phyloP scores from a whole-genome alignment of 352 stramenopile species.

The Pythium pyrilobum region DNA sequence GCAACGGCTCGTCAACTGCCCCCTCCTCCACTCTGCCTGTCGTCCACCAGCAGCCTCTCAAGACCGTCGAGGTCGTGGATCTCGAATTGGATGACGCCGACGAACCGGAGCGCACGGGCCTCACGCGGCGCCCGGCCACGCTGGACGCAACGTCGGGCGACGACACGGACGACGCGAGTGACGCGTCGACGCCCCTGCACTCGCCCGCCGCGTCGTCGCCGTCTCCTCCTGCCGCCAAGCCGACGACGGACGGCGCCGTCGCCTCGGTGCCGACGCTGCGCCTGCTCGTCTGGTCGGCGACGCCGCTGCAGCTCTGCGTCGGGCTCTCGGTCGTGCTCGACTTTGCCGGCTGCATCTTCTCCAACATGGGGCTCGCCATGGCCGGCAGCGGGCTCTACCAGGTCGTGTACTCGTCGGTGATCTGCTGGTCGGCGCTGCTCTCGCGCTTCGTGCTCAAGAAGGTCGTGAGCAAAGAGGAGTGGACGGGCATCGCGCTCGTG shows the following conservation, averaged over 20 bases:
- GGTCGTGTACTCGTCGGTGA: slow-evolving; percentile 82
- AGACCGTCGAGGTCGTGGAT: background rate
- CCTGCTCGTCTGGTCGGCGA: slow-evolving; percentile 27
- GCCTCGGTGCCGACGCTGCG: background rate
- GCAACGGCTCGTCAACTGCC: background rate
- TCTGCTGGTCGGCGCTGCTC: slow-evolving; percentile 83
- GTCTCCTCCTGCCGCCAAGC: slow-evolving; percentile 4
- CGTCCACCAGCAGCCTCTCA: too few species aligned
- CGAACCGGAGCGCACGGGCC: slow-evolving; percentile 22
- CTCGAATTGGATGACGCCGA: slow-evolving; percentile 13
- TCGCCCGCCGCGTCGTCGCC: background rate
- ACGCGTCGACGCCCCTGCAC: background rate
- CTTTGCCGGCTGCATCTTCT: slow-evolving; percentile 83
- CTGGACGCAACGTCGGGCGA: slow-evolving; percentile 4
- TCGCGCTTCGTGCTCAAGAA: slow-evolving; percentile 77
- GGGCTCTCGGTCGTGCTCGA: slow-evolving; percentile 68
- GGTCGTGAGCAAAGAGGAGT: slow-evolving; percentile 59
- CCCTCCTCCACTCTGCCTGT: background rate
- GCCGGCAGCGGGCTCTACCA: slow-evolving; percentile 78
- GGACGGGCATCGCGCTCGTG: slow-evolving; percentile 75
- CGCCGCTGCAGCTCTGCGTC: slow-evolving; percentile 59
- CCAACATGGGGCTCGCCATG: slow-evolving; percentile 78
- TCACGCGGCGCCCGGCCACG: slow-evolving; percentile 34
- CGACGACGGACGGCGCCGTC: background rate
- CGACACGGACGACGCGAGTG: slow-evolving; percentile 17